Conservation (phyloP, 495 filamentous ascomycete species). For the Alectoria sarmentosa region DNA sequence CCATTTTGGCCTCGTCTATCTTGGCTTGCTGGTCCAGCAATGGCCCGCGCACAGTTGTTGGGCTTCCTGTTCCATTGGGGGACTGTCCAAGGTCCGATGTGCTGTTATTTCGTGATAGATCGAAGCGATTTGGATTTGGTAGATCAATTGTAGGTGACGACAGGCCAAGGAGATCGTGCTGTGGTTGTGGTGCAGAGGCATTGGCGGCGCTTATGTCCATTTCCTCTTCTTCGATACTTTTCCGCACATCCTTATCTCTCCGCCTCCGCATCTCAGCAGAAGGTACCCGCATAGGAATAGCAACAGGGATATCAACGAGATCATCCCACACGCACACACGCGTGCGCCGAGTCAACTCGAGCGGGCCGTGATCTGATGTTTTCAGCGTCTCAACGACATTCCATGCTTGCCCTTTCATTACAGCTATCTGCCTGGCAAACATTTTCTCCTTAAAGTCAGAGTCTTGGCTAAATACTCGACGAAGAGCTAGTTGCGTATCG, state of each 20-base stretch:
- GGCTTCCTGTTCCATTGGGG: slow-evolving; percentile 34
- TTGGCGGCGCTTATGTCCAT: slow-evolving; percentile 83
- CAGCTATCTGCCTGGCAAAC: slow-evolving; percentile 93
- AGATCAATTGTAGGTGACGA: slow-evolving; percentile 57
- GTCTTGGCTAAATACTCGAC: slow-evolving; percentile 80
- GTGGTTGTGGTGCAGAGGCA: slow-evolving; percentile 47
- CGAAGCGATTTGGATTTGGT: slow-evolving; percentile 80
- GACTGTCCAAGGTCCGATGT: slow-evolving; percentile 37
- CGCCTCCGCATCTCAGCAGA: slow-evolving; percentile 67
- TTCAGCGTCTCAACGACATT: slow-evolving; percentile 98
- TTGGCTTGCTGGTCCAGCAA: slow-evolving; percentile 30
- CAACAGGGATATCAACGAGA: slow-evolving; percentile 88
- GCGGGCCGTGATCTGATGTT: slow-evolving; percentile 79
- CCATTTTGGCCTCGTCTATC: slow-evolving; percentile 32
- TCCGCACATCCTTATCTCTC: slow-evolving; percentile 36
- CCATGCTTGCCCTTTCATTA: slow-evolving; percentile 99
- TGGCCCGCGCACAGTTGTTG: slow-evolving; percentile 32
- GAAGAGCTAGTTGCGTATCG: slow-evolving; percentile 79
- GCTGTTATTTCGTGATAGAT: slow-evolving; percentile 54
- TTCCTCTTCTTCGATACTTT: slow-evolving; percentile 56
- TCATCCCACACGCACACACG: slow-evolving; percentile 98
- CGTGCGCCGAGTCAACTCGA: slow-evolving; percentile 84
- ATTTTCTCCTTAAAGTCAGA: slow-evolving; percentile 96
- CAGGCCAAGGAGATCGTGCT: slow-evolving; percentile 68
- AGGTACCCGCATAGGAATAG: slow-evolving; percentile 77